Evolutionary conservation across 306 rosid genomes (phyloP).

Genomic region (Biancaea sappan): DNA sequence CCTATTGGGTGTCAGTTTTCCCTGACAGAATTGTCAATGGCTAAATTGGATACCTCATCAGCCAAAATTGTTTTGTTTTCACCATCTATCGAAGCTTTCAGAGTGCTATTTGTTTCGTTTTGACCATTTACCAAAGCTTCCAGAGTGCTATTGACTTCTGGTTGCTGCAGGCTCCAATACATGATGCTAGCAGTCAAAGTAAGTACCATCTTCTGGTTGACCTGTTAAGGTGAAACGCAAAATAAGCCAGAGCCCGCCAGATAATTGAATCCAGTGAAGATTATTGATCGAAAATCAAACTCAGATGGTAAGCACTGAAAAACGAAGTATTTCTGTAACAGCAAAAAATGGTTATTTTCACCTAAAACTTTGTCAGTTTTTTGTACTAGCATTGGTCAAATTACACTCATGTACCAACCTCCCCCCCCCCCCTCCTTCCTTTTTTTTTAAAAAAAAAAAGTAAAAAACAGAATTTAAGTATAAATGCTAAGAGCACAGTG

Average conservation of each 20-base stretch:
- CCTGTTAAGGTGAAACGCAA: constrained; percentile 49
- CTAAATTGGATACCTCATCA: constrained; percentile 50
- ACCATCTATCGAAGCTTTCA: constrained; percentile 28
- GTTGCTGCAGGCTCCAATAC: constrained; percentile 94
- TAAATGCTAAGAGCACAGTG: constrained; percentile 7
- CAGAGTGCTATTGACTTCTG: constrained; percentile 27
- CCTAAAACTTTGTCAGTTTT: background rate
- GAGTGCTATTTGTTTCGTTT: constrained; percentile 8
- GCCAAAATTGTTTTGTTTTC: constrained; percentile 43
- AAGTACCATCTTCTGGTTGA: constrained; percentile 97
- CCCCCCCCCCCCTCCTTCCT: no score
- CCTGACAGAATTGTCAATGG: constrained; percentile 44
- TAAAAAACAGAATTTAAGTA: background rate
- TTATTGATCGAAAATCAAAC: background rate
- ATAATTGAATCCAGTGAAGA: constrained; percentile 14
- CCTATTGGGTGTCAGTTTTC: constrained; percentile 39
- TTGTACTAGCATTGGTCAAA: background rate
- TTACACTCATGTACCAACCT: no score
- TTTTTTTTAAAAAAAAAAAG: no score
- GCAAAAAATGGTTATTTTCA: background rate
- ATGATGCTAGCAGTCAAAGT: constrained; percentile 89
- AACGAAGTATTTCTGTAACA: background rate
- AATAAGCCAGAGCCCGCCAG: constrained; percentile 12
- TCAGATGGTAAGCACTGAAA: background rate
- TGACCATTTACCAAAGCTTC: constrained; percentile 42